Conservation (phyloP, 495 filamentous ascomycete genomes). For the Aspergillus asperescens region DNA sequence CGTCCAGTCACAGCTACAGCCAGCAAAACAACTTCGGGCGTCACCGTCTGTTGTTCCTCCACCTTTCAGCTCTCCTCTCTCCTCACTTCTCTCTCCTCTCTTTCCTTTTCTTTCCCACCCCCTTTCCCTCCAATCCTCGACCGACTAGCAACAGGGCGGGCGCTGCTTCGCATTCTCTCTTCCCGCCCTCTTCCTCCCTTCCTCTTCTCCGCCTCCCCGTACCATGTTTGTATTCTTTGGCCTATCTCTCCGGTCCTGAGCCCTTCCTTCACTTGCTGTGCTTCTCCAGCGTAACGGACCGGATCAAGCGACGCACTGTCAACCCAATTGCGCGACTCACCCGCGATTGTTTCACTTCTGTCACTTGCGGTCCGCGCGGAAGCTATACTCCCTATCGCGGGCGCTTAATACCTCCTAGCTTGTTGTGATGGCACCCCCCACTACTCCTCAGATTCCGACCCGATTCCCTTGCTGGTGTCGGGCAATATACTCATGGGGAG, state of each 20-base stretch:
- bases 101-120: neutral
- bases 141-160: conserved; percentile 3
- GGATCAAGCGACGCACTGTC: neutral
- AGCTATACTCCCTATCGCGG: neutral
- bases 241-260: neutral
- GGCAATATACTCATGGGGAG: conserved; percentile 94
- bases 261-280: conserved; percentile 9
- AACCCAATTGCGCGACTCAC: neutral
- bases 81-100: conserved; percentile 8
- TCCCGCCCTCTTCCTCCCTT: neutral
- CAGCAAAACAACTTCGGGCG: conserved; percentile 33
- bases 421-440: conserved; percentile 50
- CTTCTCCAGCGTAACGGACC: conserved; percentile 10
- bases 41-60: conserved; percentile 28
- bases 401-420: conserved; percentile 3
- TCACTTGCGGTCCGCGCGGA: neutral
- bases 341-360: neutral
- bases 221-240: conserved; percentile 11
- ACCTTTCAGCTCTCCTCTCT: conserved; percentile 17
- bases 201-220: conserved; percentile 3
- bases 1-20: neutral
- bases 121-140: neutral
- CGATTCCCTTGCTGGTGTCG: conserved; percentile 95
- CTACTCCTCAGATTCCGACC: conserved; percentile 67
- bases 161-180: conserved; percentile 4